Base-by-base conservation (phyloP, 345 rosid genomes). In the Salix arbutifolia region DNA sequence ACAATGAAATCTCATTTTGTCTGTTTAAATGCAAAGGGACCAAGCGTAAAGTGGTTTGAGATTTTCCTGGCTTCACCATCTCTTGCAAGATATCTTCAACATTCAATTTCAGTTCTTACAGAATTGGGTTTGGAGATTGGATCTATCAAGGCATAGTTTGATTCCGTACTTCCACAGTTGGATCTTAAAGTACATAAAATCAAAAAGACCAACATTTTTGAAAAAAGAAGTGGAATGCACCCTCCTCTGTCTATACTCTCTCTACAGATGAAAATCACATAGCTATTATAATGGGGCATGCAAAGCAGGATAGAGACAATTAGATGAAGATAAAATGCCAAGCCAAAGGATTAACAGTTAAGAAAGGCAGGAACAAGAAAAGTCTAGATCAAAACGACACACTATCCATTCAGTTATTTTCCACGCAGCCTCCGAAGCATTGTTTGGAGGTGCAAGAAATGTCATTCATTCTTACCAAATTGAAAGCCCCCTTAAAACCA, bases 341-440 rank as follows among this genome's bases (percentile, higher is more conserved):
- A 12, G 50, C 18, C 62, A 58, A 4, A 23, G 28, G 28, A 5
- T n/a, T 3, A 23, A 58, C 64, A n/a, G 28, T n/a, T 58, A 23
- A 10, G 25, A 58, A 58, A 58, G 28, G 14, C 26, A 56, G 42
- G 42, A 44, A 76, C 42, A 71, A 46, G 9, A 65, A 76, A 52
- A 21, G 26, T 76, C 69, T 61, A 53, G 10, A 56, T 73, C 31
- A 72, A 73, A 67, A 71, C 26, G 4, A 77, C 37, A 64, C 44
- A 37, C 44, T 26, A 8, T 14, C 28, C 48, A 69, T 16, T 68
- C 17, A 37, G 23, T 46, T 70, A 72, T 70, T 71, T 77, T 25
- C 40, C 35, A 48, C 21, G 37, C 8, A 26, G 56, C 2, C 56
- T 46, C 60, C 74, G 69, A 67, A 68, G 30, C 5, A 30, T 7